Conservation (phyloP, 2,329 filamentous ascomycete species). For the Xylariaceae sp. region DNA sequence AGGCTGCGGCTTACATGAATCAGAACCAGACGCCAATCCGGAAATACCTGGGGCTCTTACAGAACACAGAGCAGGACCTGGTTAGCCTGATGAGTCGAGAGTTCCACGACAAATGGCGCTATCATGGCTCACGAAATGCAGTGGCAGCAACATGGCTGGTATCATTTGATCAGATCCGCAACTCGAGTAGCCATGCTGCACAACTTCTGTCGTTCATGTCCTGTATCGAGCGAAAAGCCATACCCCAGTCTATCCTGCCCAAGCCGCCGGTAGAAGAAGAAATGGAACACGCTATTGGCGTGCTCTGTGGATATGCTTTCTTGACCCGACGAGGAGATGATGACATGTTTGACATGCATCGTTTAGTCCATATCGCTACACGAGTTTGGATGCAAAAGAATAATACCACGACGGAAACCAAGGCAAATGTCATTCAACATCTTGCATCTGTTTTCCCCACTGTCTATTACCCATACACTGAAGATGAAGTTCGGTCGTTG, state of each 20-base stretch:
- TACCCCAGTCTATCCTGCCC: conserved; percentile 37
- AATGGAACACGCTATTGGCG: conserved; percentile 31
- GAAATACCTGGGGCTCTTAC: conserved; percentile 36
- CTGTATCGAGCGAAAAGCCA: conserved; percentile 38
- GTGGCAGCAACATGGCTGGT: conserved; percentile 39
- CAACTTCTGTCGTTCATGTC: conserved; percentile 38
- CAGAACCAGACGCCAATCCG: conserved; percentile 23
- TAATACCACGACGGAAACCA: background rate
- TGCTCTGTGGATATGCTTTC: conserved; percentile 34
- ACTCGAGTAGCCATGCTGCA: conserved; percentile 31
- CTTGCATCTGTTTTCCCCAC: conserved; percentile 9
- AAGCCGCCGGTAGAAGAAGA: conserved; percentile 2
- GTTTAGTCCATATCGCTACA: conserved; percentile 35
- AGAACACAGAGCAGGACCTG: conserved; percentile 30
- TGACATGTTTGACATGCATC: conserved; percentile 36
- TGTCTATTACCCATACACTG: no score
- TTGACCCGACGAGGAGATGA: conserved; percentile 25
- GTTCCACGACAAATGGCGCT: conserved; percentile 33
- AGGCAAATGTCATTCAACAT: background rate
- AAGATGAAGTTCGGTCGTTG: conserved; percentile 3
- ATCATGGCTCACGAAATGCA: conserved; percentile 28
- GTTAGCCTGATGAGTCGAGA: conserved; percentile 34
- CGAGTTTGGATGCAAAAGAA: conserved; percentile 29
- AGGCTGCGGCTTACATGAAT: conserved; percentile 43
- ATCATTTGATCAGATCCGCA: conserved; percentile 38